phyloP scores from a whole-genome alignment of 2,329 filamentous ascomycete genomes.

The Penicillium sp. region DNA sequence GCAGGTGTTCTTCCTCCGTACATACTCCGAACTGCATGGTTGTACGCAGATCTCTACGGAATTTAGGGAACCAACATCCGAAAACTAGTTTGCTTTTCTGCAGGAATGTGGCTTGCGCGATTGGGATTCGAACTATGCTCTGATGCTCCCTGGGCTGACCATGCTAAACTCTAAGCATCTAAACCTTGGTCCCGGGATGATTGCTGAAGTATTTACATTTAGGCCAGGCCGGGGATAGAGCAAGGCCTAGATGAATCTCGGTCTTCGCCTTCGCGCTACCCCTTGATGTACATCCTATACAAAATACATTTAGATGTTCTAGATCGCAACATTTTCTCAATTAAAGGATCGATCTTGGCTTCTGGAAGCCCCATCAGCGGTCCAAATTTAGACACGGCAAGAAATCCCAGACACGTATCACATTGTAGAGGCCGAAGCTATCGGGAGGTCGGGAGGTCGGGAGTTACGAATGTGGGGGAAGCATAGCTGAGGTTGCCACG shows the following conservation, averaged over 20 bases:
- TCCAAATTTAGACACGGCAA: not conserved
- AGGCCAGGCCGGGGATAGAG: not conserved
- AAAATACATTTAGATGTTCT: not conserved
- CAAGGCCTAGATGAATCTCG: not conserved
- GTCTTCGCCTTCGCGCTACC: not conserved
- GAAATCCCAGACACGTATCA: not conserved
- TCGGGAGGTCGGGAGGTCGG: not conserved
- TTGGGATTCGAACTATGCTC: slow-evolving; percentile 18
- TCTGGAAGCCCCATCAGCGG: not conserved
- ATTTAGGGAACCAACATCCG: slow-evolving; percentile 6
- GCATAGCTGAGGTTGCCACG: slow-evolving; percentile 5
- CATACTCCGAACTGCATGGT: slow-evolving; percentile 8
- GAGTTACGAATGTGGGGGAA: slow-evolving; percentile 5
- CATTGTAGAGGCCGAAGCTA: not conserved
- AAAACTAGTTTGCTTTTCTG: not conserved
- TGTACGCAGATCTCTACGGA: slow-evolving; percentile 8
- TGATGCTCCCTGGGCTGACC: slow-evolving; percentile 6
- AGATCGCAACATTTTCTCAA: not conserved
- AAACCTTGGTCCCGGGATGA: not conserved
- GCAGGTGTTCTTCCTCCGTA: slow-evolving; percentile 1
- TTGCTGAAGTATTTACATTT: not conserved
- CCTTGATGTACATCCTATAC: not conserved
- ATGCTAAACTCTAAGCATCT: slow-evolving; percentile 5
- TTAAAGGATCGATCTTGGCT: not conserved
- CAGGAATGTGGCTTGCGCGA: slow-evolving; percentile 16